Conservation (phyloP, 2,329 filamentous ascomycete species). For the Arthroderma uncinatum region DNA sequence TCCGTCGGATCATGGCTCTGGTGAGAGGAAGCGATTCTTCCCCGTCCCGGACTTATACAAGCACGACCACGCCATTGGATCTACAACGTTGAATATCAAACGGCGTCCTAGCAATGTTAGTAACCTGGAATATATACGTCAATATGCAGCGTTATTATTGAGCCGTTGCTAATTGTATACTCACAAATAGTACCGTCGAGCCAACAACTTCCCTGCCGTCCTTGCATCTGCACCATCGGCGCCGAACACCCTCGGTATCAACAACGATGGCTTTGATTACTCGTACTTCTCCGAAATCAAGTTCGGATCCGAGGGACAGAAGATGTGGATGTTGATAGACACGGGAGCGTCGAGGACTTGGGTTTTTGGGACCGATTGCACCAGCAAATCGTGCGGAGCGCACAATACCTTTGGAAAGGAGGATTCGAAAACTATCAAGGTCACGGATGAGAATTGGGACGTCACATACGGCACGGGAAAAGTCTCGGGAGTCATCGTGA, state of each 20-base stretch:
- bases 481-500: conserved; percentile 55
- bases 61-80: conserved; percentile 9
- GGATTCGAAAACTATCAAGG: conserved; percentile 54
- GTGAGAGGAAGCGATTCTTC: conserved; percentile 10
- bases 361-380: conserved; percentile 67
- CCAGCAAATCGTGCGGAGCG: conserved; percentile 51
- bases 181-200: conserved; percentile 29
- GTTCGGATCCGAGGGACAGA: conserved; percentile 40
- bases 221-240: conserved; percentile 30
- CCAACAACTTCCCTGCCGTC: conserved; percentile 40
- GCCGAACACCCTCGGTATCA: conserved; percentile 39
- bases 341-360: conserved; percentile 58
- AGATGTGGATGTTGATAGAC: conserved; percentile 45
- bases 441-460: conserved; percentile 45
- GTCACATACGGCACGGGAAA: conserved; percentile 68
- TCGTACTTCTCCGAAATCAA: conserved; percentile 44
- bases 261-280: conserved; percentile 44
- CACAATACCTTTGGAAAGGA: conserved; percentile 59
- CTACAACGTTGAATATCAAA: conserved; percentile 29
- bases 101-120: conserved; percentile 22
- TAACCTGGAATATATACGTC: background rate
- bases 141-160: background rate
- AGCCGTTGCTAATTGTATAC: conserved; percentile 7
- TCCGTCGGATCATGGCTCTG: conserved; percentile 15
- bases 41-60: conserved; percentile 9